A percentile compares a stretch with the other conserved stretches of the same genome.
phyloP scores from a whole-genome alignment of 805 yeast species.

The Yarrowia keelungensis region DNA sequence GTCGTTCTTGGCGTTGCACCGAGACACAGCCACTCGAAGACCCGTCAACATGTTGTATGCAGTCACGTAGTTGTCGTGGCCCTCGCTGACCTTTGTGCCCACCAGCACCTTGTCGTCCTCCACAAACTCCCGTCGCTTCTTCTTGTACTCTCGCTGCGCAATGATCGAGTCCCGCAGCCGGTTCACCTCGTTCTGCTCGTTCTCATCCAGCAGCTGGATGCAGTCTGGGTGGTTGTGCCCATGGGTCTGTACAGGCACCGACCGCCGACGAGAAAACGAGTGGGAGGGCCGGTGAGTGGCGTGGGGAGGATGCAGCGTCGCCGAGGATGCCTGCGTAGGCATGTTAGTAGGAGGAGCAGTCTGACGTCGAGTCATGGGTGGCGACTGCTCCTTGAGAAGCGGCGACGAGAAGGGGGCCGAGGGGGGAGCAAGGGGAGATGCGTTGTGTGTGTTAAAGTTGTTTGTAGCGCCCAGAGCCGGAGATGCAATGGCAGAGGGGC shows the following conservation, averaged over 20 bases:
- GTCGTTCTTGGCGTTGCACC: constrained; percentile 83
- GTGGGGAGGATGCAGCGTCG: constrained; percentile 16
- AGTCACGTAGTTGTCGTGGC: constrained; percentile 89
- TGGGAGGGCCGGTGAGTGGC: constrained; percentile 15
- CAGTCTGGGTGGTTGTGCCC: constrained; percentile 29
- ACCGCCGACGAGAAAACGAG: constrained; percentile 36
- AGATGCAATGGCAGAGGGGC: constrained; percentile 26
- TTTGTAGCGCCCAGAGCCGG: constrained; percentile 3
- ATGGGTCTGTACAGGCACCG: constrained; percentile 24
- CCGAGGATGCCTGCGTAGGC: background rate
- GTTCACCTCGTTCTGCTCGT: constrained; percentile 43
- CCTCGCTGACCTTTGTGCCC: constrained; percentile 87
- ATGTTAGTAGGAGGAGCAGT: constrained; percentile 24
- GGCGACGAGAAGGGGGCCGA: constrained; percentile 12
- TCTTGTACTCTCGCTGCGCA: constrained; percentile 48
- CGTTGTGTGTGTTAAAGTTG: too few species aligned
- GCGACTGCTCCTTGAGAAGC: constrained; percentile 28
- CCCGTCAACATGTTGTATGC: constrained; percentile 99
- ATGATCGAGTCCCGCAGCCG: constrained; percentile 48
- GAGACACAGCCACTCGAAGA: constrained; percentile 90
- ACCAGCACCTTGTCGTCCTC: constrained; percentile 62
- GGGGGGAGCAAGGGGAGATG: background rate
- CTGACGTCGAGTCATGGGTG: constrained; percentile 31
- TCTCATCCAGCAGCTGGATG: constrained; percentile 35
- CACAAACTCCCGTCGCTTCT: constrained; percentile 45